Evolutionary conservation across 2,329 filamentous ascomycete species (phyloP).

Genomic region (Neonectria sp.): DNA sequence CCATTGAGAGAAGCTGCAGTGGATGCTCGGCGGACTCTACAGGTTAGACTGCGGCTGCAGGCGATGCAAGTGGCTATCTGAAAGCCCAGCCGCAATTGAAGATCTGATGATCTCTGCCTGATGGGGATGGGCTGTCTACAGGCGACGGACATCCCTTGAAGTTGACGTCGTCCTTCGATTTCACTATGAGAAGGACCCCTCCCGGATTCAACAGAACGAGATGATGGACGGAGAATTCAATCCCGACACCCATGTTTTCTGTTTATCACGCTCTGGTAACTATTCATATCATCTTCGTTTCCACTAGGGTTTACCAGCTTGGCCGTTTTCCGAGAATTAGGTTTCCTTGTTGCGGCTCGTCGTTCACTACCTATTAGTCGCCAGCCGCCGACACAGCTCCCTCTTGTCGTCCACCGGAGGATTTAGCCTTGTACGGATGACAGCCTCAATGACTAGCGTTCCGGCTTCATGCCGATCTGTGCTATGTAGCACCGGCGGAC

Average conservation of each 20-base stretch:
- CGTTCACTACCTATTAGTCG: slow-evolving; percentile 19
- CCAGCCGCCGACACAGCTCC: background rate
- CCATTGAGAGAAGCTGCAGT: slow-evolving; percentile 22
- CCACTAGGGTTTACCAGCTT: too few relatives aligned
- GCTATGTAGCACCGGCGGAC: background rate
- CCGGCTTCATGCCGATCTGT: background rate
- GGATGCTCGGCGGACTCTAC: slow-evolving; percentile 23
- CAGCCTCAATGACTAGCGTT: background rate
- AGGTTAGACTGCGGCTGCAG: slow-evolving; percentile 13
- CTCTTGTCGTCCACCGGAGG: background rate
- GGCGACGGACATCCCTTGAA: background rate
- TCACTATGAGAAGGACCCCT: too few relatives aligned
- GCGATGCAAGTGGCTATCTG: slow-evolving; percentile 28
- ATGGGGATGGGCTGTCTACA: slow-evolving; percentile 1
- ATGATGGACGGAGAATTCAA: too few relatives aligned
- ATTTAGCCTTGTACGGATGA: background rate
- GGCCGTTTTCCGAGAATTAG: background rate
- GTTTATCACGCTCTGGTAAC: too few relatives aligned
- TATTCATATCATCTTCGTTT: too few relatives aligned
- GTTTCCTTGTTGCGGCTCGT: background rate
- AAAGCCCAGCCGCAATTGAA: slow-evolving; percentile 20
- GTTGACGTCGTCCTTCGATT: background rate
- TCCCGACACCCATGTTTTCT: too few relatives aligned
- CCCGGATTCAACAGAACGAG: too few relatives aligned
- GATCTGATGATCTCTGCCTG: slow-evolving; percentile 36